Conservation (phyloP, 2,329 filamentous ascomycete genomes). For the Scedosporium dehoogii region DNA sequence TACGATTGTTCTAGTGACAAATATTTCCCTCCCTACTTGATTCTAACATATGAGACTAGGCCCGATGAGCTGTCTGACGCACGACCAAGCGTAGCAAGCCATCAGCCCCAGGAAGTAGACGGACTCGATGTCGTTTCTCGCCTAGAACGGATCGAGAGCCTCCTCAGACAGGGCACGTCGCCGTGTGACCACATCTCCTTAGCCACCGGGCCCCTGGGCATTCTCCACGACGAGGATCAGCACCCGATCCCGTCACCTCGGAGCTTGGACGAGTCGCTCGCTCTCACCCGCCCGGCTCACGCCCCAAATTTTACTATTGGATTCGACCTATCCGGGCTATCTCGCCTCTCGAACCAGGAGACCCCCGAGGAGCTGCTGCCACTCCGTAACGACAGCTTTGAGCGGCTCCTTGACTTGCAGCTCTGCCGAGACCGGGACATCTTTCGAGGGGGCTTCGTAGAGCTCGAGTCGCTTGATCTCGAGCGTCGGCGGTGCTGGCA, state of each 20-base stretch:
- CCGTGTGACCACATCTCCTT: background rate
- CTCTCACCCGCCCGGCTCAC: background rate
- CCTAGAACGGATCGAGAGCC: constrained; percentile 1
- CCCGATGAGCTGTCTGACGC: background rate
- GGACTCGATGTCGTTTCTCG: constrained; percentile 2
- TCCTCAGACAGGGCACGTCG: background rate
- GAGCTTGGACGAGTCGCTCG: background rate
- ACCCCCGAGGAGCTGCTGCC: constrained; percentile 4
- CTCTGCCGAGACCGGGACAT: background rate
- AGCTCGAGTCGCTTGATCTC: constrained; percentile 7
- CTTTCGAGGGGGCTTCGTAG: background rate
- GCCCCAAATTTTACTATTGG: constrained; percentile 4
- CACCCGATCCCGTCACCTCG: background rate
- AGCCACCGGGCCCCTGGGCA: background rate
- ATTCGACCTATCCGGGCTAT: constrained; percentile 8
- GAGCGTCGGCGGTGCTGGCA: constrained; percentile 7
- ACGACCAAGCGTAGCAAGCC: background rate
- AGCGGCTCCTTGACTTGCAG: constrained; percentile 8
- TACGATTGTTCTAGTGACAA: background rate
- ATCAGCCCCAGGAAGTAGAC: background rate
- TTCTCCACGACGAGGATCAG: background rate
- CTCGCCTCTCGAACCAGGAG: constrained; percentile 5
- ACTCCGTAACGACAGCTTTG: constrained; percentile 4
- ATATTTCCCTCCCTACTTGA: background rate
- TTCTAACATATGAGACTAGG: background rate